Conservation (phyloP, 2,329 filamentous ascomycete genomes). For the Phialocephala sp. region DNA sequence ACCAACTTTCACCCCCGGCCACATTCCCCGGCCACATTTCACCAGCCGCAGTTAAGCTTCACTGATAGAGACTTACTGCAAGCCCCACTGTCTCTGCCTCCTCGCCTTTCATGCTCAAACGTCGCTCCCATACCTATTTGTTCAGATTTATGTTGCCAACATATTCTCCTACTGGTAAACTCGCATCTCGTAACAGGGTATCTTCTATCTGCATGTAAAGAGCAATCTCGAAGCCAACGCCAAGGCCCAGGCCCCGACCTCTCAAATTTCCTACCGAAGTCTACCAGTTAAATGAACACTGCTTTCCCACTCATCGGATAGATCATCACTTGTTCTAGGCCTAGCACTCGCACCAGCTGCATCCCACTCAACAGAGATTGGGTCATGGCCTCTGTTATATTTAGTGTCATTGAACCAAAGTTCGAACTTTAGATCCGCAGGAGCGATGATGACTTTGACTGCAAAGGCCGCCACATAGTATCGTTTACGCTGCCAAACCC, state of each 20-base stretch:
- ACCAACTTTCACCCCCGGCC: no score
- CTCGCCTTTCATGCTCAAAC: no score
- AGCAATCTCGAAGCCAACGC: neutral
- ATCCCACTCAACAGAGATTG: conserved; percentile 25
- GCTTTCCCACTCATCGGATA: neutral
- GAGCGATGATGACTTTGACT: conserved; percentile 59
- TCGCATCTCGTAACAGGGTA: neutral
- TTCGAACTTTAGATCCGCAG: conserved; percentile 57
- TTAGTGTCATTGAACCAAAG: conserved; percentile 50
- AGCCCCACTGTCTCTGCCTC: no score
- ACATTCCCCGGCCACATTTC: no score
- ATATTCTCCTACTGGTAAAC: no score
- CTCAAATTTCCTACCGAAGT: neutral
- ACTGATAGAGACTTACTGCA: no score
- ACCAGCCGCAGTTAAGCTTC: no score
- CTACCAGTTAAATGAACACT: neutral
- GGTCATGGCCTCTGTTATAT: conserved; percentile 33
- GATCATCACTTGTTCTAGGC: conserved; percentile 7
- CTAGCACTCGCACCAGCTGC: conserved; percentile 12
- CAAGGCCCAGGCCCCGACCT: neutral
- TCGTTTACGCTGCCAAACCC: conserved; percentile 45
- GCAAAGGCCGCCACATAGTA: conserved; percentile 53
- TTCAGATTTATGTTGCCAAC: no score
- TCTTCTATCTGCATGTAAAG: neutral
- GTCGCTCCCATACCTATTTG: no score